phyloP scores from a whole-genome alignment of 108 stramenopile genomes.

The Nitzschia inconspicua region DNA sequence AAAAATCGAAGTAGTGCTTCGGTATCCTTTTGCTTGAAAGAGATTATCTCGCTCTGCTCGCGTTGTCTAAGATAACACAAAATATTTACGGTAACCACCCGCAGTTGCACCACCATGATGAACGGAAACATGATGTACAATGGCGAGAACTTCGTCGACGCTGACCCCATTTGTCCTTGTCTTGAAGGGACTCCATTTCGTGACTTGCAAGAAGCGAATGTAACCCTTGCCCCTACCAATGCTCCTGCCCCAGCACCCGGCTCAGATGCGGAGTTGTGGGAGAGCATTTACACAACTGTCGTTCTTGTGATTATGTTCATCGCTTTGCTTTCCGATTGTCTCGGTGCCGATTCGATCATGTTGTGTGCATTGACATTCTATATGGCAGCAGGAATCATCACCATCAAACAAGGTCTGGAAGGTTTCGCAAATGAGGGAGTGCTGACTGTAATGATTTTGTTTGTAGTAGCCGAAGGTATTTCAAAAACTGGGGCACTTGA shows the following conservation, averaged over 20 bases:
- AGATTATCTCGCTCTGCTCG: no score
- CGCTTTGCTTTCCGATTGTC: slow-evolving; percentile 54
- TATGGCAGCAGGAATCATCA: slow-evolving; percentile 72
- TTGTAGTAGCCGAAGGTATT: slow-evolving; percentile 84
- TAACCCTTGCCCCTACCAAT: no score
- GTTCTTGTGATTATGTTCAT: slow-evolving; percentile 69
- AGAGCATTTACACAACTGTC: slow-evolving; percentile 55
- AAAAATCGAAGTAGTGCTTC: no score
- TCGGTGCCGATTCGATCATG: slow-evolving; percentile 75
- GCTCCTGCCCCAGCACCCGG: not conserved
- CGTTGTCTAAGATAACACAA: no score
- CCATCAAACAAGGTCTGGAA: slow-evolving; percentile 56
- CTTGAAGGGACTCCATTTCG: no score
- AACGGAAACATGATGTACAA: no score
- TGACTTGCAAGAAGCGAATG: no score
- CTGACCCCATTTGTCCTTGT: no score
- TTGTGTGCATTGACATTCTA: slow-evolving; percentile 59
- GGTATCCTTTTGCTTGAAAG: no score
- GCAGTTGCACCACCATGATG: no score
- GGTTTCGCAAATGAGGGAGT: slow-evolving; percentile 86
- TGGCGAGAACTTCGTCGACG: no score
- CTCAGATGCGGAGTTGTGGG: slow-evolving; percentile 33
- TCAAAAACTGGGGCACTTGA: slow-evolving; percentile 80
- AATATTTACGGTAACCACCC: no score
- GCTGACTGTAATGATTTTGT: slow-evolving; percentile 76